A percentile compares a stretch with the other conserved stretches of the same genome.
phyloP scores from a whole-genome alignment of 441 rosid species.

The Erodium trifolium region DNA sequence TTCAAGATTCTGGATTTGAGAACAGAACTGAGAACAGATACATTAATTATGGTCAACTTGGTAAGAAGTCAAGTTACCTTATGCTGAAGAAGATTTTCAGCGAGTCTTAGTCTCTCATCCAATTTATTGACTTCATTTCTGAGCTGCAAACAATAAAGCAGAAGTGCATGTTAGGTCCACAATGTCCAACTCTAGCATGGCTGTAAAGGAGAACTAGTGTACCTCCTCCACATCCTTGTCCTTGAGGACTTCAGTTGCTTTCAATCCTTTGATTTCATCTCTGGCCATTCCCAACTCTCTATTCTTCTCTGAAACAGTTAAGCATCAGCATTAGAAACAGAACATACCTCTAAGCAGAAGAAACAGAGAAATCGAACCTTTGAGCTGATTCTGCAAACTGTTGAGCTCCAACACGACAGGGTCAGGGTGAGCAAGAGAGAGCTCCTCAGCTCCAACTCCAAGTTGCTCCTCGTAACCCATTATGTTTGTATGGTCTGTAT shows the following conservation, averaged over 20 bases:
- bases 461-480: constrained; percentile 33
- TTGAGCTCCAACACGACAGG: constrained; percentile 59
- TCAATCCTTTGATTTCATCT: constrained; percentile 58
- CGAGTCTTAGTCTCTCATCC: constrained; percentile 39
- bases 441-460: constrained; percentile 27
- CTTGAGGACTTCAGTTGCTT: constrained; percentile 51
- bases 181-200: background rate
- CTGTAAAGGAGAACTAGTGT: background rate
- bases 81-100: constrained; percentile 45
- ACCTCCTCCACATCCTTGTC: constrained; percentile 71
- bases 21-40: background rate
- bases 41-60: background rate
- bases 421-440: constrained; percentile 35
- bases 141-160: constrained; percentile 36
- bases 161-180: background rate
- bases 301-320: constrained; percentile 42
- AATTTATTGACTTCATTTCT: constrained; percentile 39
- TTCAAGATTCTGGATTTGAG: constrained; percentile 52
- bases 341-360: background rate
- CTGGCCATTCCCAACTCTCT: constrained; percentile 44
- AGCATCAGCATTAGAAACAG: background rate
- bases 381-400: constrained; percentile 60
- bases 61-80: constrained; percentile 37
- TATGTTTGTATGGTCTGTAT: constrained; percentile 22
- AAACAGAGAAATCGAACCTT: constrained; percentile 32